Evolutionary conservation across 75 land plant genomes (phyloP).

Genomic region (Pseudotsuga menziesii): DNA sequence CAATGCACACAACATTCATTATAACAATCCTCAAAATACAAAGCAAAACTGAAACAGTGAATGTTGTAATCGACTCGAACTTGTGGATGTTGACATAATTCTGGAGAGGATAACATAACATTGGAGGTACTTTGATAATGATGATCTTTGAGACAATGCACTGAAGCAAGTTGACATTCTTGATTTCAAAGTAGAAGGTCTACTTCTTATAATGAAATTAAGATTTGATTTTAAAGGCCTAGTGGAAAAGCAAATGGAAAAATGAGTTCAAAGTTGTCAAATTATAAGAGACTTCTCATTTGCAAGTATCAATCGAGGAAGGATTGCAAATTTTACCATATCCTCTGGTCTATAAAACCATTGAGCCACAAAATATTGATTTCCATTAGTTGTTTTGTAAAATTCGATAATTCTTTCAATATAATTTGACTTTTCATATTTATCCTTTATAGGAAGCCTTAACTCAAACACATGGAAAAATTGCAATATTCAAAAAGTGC

Average conservation of each 20-base stretch:
- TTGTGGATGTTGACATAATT: too few species aligned
- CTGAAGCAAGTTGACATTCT: slow-evolving; percentile 65
- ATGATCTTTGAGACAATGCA: slow-evolving; percentile 52
- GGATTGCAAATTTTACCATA: slow-evolving; percentile 42
- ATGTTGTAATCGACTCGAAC: too few species aligned
- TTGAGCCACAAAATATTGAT: slow-evolving; percentile 56
- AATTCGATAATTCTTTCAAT: slow-evolving; percentile 75
- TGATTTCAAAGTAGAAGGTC: slow-evolving; percentile 67
- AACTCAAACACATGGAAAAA: not conserved
- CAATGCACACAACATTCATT: too few species aligned
- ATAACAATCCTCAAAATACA: too few species aligned
- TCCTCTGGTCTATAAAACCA: slow-evolving; percentile 82
- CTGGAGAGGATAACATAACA: slow-evolving; percentile 20
- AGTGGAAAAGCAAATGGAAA: slow-evolving; percentile 2
- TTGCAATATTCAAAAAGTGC: not conserved
- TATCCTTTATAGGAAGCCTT: slow-evolving; percentile 19
- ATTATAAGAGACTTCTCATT: not conserved
- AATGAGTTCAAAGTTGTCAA: not conserved
- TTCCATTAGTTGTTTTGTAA: slow-evolving; percentile 42
- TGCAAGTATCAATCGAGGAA: not conserved
- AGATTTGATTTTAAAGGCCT: slow-evolving; percentile 52
- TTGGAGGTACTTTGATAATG: slow-evolving; percentile 34
- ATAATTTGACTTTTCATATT: slow-evolving; percentile 33
- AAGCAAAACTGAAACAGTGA: too few species aligned
- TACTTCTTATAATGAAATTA: slow-evolving; percentile 43